A percentile compares a stretch with the other conserved stretches of the same genome.
These are phyloP conservation scores for Penicillium pulvis DNA, from an alignment of 495 filamentous ascomycete genomes.

Conservation along the genomic window DNA sequence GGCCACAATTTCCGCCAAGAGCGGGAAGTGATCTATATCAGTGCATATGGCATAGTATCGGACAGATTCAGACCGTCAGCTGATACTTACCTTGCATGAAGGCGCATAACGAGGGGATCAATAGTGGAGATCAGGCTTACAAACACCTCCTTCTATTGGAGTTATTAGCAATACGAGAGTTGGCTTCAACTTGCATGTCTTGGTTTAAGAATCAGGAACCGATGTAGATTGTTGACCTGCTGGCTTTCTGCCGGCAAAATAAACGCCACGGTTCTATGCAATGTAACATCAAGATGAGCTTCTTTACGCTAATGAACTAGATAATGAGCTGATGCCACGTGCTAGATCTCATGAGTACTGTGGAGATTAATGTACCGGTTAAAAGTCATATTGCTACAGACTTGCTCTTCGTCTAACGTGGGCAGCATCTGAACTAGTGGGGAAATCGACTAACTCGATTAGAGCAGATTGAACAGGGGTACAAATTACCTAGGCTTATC, in stretches of 20 bases:
- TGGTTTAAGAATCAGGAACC: too few relatives aligned
- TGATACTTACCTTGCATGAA: not conserved
- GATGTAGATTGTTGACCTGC: not conserved
- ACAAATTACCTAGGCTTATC: not conserved
- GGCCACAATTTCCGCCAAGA: too few relatives aligned
- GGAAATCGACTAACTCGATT: not conserved
- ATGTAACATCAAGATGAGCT: not conserved
- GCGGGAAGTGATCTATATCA: too few relatives aligned
- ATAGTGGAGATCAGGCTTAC: not conserved
- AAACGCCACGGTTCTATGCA: not conserved
- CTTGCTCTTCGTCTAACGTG: not conserved
- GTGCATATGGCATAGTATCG: too few relatives aligned
- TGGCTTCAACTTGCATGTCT: too few relatives aligned
- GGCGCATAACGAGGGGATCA: not conserved
- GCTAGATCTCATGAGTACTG: not conserved
- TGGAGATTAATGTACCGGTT: not conserved
- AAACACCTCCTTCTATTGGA: too few relatives aligned
- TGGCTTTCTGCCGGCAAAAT: not conserved
- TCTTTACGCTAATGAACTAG: not conserved
- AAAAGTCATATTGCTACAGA: not conserved
- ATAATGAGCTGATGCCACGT: not conserved
- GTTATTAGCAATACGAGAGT: too few relatives aligned
- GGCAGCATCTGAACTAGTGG: not conserved
- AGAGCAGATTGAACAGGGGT: not conserved
- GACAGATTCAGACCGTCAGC: too few relatives aligned